These are phyloP conservation scores for Bipolaris victoriae DNA, from an alignment of 2,329 filamentous ascomycete species.

Conservation along the genomic window DNA sequence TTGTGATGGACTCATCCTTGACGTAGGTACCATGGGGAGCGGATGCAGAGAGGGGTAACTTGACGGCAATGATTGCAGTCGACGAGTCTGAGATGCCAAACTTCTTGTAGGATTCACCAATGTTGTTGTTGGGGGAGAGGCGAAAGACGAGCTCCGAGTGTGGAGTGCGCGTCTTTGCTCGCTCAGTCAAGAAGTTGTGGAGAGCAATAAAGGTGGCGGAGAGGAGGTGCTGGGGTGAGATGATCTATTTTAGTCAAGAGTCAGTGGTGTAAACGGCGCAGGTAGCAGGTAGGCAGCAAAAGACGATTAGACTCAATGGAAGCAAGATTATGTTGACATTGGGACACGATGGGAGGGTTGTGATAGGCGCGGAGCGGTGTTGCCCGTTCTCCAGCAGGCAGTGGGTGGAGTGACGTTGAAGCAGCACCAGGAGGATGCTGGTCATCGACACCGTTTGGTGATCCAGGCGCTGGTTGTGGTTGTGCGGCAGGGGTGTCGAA, in stretches of 20 bases:
- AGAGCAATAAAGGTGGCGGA: slow-evolving; percentile 80
- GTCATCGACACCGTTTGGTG: neutral
- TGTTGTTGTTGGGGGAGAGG: slow-evolving; percentile 84
- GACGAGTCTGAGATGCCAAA: slow-evolving; percentile 80
- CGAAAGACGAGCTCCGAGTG: slow-evolving; percentile 87
- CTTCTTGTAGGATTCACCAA: slow-evolving; percentile 86
- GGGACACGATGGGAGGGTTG: neutral
- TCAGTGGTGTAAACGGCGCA: neutral
- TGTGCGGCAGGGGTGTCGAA: neutral
- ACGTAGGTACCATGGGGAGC: neutral
- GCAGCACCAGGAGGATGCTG: neutral
- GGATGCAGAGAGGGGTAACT: slow-evolving; percentile 62
- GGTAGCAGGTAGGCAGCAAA: neutral
- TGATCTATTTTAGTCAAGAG: slow-evolving; percentile 57
- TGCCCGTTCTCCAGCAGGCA: neutral
- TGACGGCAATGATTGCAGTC: slow-evolving; percentile 77
- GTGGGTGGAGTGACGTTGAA: neutral
- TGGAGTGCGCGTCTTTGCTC: slow-evolving; percentile 76
- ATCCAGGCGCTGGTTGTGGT: neutral
- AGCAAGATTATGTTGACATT: neutral
- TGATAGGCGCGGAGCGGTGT: neutral
- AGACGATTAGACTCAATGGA: neutral
- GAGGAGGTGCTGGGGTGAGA: slow-evolving; percentile 75
- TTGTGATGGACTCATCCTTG: slow-evolving; percentile 20
- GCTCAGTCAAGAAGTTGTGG: slow-evolving; percentile 65